Percentiles rank a stretch among this genome's conserved stretches.
Evolutionary conservation across 176 grass and related monocot genomes (phyloP).

Genomic region (Cocos nucifera): DNA sequence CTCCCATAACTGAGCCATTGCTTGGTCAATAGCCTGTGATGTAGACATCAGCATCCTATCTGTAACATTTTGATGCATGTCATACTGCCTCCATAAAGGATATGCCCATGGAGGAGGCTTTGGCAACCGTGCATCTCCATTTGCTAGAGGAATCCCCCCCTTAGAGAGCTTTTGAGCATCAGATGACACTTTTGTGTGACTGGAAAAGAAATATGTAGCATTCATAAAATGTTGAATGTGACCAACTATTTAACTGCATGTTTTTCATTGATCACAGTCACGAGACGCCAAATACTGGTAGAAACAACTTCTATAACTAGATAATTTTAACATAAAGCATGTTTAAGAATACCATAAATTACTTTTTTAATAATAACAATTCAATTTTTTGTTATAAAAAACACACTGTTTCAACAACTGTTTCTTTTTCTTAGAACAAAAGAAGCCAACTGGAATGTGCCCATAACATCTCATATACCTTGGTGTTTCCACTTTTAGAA

Average conservation of each 20-base stretch:
- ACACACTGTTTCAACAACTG: too few species aligned
- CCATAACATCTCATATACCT: slow-evolving; percentile 36
- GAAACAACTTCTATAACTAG: background rate
- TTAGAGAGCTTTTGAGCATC: slow-evolving; percentile 81
- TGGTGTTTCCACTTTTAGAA: slow-evolving; percentile 84
- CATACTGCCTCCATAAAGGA: slow-evolving; percentile 76
- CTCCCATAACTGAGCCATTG: slow-evolving; percentile 90
- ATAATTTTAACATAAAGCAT: too few species aligned
- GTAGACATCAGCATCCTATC: slow-evolving; percentile 80
- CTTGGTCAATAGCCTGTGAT: slow-evolving; percentile 94
- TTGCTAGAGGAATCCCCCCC: slow-evolving; percentile 90
- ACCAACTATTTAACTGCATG: too few species aligned
- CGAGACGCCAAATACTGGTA: background rate
- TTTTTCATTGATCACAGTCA: slow-evolving; percentile 1
- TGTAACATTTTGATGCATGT: slow-evolving; percentile 69
- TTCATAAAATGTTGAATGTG: too few species aligned
- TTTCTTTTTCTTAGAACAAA: too few species aligned
- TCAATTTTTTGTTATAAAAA: too few species aligned
- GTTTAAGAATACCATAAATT: too few species aligned
- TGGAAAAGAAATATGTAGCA: slow-evolving; percentile 23
- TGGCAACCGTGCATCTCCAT: slow-evolving; percentile 87
- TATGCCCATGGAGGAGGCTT: slow-evolving; percentile 99
- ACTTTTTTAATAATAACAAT: too few species aligned
- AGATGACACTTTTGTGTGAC: slow-evolving; percentile 49
- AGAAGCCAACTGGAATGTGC: too few species aligned